Conservation (phyloP, 2,329 filamentous ascomycete genomes). For the Lecanicillium sp. region DNA sequence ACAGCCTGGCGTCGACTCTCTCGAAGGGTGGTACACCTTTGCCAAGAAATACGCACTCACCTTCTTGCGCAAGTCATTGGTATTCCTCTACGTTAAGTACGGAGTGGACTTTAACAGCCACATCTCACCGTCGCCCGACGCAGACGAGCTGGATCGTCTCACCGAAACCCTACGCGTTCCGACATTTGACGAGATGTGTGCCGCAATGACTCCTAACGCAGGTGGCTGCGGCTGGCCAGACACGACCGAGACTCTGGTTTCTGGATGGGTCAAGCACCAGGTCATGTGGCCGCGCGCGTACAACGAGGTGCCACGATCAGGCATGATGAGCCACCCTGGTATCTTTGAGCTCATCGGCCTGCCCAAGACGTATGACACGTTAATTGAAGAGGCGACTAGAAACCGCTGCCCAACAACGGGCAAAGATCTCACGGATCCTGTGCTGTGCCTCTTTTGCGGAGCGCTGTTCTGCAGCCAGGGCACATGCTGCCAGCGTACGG, state of each 20-base stretch:
- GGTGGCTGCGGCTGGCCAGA: slow-evolving; percentile 44
- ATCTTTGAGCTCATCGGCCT: slow-evolving; percentile 93
- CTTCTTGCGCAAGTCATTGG: slow-evolving; percentile 78
- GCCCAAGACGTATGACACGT: slow-evolving; percentile 82
- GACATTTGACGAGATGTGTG: slow-evolving; percentile 71
- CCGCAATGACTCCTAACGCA: slow-evolving; percentile 44
- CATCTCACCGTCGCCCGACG: slow-evolving; percentile 55
- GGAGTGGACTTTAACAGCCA: slow-evolving; percentile 80
- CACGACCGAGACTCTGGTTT: slow-evolving; percentile 40
- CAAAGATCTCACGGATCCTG: slow-evolving; percentile 85
- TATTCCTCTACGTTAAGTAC: slow-evolving; percentile 82
- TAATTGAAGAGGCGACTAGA: slow-evolving; percentile 87
- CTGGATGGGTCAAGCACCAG: slow-evolving; percentile 70
- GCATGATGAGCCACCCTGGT: slow-evolving; percentile 67
- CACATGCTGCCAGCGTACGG: slow-evolving; percentile 75
- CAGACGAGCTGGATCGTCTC: slow-evolving; percentile 76
- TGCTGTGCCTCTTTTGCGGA: slow-evolving; percentile 89
- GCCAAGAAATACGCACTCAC: slow-evolving; percentile 79
- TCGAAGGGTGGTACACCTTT: slow-evolving; percentile 52
- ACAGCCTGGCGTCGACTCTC: slow-evolving; percentile 47
- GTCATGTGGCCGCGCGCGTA: slow-evolving; percentile 32
- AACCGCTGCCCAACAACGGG: slow-evolving; percentile 81
- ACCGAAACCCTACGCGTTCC: slow-evolving; percentile 71
- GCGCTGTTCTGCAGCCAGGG: slow-evolving; percentile 96
- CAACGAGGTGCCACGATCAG: slow-evolving; percentile 32